Evolutionary conservation across 1,284 basidiomycete species (phyloP), one percentile per base, ranked within the genome.

Genomic region (Rhodotorula sp.): DNA sequence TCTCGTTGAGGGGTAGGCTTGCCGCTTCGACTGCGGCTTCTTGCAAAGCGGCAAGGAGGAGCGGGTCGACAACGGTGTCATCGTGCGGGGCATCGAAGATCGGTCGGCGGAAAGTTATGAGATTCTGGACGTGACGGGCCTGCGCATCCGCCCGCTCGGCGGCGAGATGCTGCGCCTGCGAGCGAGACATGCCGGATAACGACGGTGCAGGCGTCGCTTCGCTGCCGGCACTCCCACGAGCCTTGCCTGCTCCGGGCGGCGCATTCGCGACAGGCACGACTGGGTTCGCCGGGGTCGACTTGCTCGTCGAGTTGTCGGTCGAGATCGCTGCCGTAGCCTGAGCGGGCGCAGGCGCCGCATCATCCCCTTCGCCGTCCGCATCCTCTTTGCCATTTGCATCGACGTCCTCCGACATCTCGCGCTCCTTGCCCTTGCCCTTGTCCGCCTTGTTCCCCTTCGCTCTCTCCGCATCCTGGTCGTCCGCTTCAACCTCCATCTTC

Each of bases 221-320:
- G 46, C 61, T 62, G 20, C 67, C 63, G 20, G 59, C n/a, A 22
- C 56, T 51, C 5, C 59, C 57, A 28, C 67, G 59, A 13, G 58
- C 60, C 16, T 40, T 63, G 31, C 68, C 62, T 37, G 55, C 62
- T 2, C 65, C 72, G 8, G 58, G 47, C 18, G 67, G 54, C 8
- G 61, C 64, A 11, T 34, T 37, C 9, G 47, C 44, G 22, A 50
- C 28, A 26, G 59, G 37, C 22, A 61, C 60, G 4, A n/a, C 40
- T 7, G 37, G 37, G 1, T 20, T 47, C 18, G 57, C 54, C 46
- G 65, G 55, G 3, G 37, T 62, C 10, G 46, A 79, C 8, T 60
- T 77, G 31, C 78, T 74, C 34, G 28, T 62, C 10, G 46, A 79
- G 9, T 60, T 77, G 31, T 78, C 74, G 30, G 73, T 69, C 6